These are phyloP conservation scores for Aureobasidium sp. DNA, from an alignment of 2,329 filamentous ascomycete species.

Conservation along the genomic window DNA sequence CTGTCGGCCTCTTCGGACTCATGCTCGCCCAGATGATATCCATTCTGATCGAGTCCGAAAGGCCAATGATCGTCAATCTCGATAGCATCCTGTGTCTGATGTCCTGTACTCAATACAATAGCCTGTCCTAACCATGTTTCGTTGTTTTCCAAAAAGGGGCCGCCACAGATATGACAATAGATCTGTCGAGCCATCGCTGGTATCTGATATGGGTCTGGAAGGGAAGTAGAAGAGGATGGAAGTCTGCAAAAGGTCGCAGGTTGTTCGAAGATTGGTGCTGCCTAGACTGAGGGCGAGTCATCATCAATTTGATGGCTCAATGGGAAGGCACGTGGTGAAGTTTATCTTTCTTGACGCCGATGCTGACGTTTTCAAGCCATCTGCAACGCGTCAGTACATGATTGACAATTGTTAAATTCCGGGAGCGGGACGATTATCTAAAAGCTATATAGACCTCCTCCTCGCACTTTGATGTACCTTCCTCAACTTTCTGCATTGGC, in stretches of 20 bases:
- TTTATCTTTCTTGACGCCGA: not conserved
- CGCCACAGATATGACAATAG: not conserved
- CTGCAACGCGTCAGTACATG: not conserved
- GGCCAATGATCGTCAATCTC: not conserved
- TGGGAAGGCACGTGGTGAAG: not conserved
- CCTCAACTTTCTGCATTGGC: not conserved
- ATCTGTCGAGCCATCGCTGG: not conserved
- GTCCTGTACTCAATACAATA: not conserved
- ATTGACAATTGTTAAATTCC: not conserved
- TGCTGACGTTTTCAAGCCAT: too few relatives aligned
- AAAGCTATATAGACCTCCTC: slow-evolving; percentile 5
- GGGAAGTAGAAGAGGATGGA: not conserved
- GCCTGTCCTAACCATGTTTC: not conserved
- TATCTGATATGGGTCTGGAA: not conserved
- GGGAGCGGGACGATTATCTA: not conserved
- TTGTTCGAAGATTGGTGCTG: not conserved
- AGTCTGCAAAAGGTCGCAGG: not conserved
- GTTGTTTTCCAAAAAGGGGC: not conserved
- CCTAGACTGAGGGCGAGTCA: not conserved
- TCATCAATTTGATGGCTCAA: not conserved
- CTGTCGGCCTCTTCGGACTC: not conserved
- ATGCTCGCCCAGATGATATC: not conserved
- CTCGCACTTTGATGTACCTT: not conserved
- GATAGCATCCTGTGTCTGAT: not conserved
- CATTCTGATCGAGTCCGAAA: too few relatives aligned